phyloP scores from a whole-genome alignment of 768 basidiomycete species.

The Cubamyces lactineus region DNA sequence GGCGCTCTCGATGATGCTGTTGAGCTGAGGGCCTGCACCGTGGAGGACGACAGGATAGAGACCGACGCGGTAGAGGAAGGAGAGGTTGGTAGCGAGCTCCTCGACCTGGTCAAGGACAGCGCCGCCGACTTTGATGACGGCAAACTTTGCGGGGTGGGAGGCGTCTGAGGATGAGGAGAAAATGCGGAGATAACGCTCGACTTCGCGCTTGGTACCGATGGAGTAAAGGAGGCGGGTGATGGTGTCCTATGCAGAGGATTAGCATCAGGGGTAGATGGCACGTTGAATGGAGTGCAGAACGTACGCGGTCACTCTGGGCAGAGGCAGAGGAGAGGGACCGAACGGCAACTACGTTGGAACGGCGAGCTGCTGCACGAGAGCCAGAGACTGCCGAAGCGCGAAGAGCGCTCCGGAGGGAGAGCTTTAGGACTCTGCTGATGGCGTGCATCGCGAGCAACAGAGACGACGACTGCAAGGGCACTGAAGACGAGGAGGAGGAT shows the following conservation, averaged over 20 bases:
- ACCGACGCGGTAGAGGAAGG: constrained; percentile 95
- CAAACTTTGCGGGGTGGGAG: constrained; percentile 91
- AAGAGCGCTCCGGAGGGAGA: constrained; percentile 30
- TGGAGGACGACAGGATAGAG: constrained; percentile 98
- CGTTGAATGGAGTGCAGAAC: constrained; percentile 29
- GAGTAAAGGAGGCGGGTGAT: constrained; percentile 97
- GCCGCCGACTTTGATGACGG: constrained; percentile 97
- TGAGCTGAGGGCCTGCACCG: constrained; percentile 94
- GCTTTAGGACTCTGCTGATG: constrained; percentile 26
- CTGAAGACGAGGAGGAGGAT: not conserved
- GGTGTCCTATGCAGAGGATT: constrained; percentile 68
- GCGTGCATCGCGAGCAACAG: constrained; percentile 36
- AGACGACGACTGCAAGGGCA: not conserved
- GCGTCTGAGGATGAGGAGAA: constrained; percentile 93
- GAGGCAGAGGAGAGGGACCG: constrained; percentile 48
- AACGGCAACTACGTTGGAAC: constrained; percentile 12
- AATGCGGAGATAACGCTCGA: constrained; percentile 97
- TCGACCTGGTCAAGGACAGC: constrained; percentile 92
- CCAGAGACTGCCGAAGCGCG: constrained; percentile 53
- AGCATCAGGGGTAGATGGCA: constrained; percentile 1
- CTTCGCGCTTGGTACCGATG: constrained; percentile 95
- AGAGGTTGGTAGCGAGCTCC: constrained; percentile 91
- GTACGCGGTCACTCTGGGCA: constrained; percentile 76
- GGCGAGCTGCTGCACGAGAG: constrained; percentile 41
- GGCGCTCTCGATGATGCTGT: constrained; percentile 89